phyloP scores from a whole-genome alignment of 2,329 filamentous ascomycete genomes.

The Pseudopithomyces maydicus region DNA sequence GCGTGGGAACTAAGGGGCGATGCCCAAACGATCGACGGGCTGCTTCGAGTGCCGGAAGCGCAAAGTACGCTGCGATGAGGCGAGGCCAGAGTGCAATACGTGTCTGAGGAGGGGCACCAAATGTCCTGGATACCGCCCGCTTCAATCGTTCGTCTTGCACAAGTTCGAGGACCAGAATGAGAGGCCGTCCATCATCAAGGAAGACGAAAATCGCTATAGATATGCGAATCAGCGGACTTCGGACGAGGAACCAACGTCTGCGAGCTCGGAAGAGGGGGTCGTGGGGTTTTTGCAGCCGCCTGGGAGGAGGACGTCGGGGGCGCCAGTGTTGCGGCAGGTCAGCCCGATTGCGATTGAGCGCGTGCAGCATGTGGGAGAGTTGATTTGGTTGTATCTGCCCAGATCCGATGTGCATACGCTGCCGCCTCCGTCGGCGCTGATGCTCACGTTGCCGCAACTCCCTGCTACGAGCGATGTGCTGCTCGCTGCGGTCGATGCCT shows the following conservation, averaged over 20 bases:
- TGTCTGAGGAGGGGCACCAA: constrained; percentile 41
- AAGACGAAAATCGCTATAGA: constrained; percentile 41
- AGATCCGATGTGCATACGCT: constrained; percentile 31
- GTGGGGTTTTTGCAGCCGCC: constrained; percentile 18
- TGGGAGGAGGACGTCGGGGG: constrained; percentile 19
- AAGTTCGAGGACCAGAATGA: constrained; percentile 36
- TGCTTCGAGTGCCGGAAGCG: constrained; percentile 46
- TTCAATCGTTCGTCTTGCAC: constrained; percentile 43
- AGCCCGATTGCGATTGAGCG: constrained; percentile 42
- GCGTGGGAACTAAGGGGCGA: constrained; percentile 10
- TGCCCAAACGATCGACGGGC: constrained; percentile 43
- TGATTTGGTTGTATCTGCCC: constrained; percentile 39
- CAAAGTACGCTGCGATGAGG: constrained; percentile 44
- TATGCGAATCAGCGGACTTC: constrained; percentile 29
- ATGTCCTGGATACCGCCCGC: constrained; percentile 43
- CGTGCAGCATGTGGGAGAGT: constrained; percentile 40
- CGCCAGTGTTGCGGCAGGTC: constrained; percentile 34
- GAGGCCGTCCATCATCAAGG: constrained; percentile 36
- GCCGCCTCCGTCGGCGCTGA: constrained; percentile 42
- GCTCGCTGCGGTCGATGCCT: constrained; percentile 37
- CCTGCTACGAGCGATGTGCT: constrained; percentile 38
- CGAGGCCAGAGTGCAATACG: constrained; percentile 41
- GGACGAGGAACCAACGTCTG: constrained; percentile 7
- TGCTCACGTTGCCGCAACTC: constrained; percentile 37
- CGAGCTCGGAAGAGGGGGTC: constrained; percentile 6